Base-by-base conservation (phyloP, 2,329 filamentous ascomycete genomes). In the Rhynchosporium agropyri region DNA sequence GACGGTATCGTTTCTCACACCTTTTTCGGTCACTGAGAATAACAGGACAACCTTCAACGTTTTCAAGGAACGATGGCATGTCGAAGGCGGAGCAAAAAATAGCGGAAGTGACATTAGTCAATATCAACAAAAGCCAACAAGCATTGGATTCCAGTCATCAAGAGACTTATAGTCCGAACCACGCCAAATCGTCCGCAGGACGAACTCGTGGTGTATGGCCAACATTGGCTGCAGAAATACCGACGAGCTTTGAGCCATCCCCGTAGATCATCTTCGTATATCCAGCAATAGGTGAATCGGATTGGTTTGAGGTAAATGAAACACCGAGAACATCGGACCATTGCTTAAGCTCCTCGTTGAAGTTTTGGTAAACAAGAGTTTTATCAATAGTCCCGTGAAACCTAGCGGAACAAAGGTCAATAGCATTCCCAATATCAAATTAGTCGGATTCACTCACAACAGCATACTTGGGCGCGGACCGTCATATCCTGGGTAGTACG, bases 251-350 rank as follows among this genome's bases (percentile, higher is more conserved):
- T 0, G 71, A 72, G 2, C 74, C 74, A 59, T 76, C 74, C 0
- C 74, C 74, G 55, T 73, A 76, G 9, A 76, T 60, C 9, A 69
- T 69, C 63, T 75, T 65, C 20, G 74, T 76, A 50, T 75, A 76
- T 8, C 69, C 70, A 1, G 60, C 38, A 2, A 65, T 58, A 4
- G 75, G 75, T 2, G 70, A 71, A 55, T 74, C 68, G 7, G 71
- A 68, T 33, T 64, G 62, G 33, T 74, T 72, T 36, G 66, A 62
- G 1, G 67, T 65, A 13, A 69, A 72, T 13, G 63, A 43, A 4
- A 68, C 31, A 15, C 56, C 58, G 26, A 82, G 75, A 6, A 84
- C 80, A 51, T 79, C 76, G 13, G 77, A 77, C 79, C 79, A 81
- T 65, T 81, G 75, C 71, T 80, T 80, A 58, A 81, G 66, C 15